A percentile compares a stretch with the other conserved stretches of the same genome.
phyloP scores from a whole-genome alignment of 1,139 yeast species.

The Meyerozyma smithsonii region DNA sequence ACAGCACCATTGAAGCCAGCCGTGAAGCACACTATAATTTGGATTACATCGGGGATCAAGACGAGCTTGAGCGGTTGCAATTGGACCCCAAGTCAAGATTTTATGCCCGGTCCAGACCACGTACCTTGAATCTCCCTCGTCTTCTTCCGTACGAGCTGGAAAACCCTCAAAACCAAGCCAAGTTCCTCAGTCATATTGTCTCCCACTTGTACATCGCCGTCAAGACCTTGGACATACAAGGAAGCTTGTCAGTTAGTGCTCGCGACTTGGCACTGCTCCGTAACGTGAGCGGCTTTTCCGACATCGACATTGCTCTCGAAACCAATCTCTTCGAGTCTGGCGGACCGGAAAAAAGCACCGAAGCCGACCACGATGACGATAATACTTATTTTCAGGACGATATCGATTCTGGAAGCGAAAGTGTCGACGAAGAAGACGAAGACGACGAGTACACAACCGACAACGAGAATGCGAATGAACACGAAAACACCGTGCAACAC shows the following conservation, averaged over 20 bases:
- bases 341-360: conserved; percentile 8
- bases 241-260: conserved; percentile 64
- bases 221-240: conserved; percentile 70
- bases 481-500: conserved; percentile 36
- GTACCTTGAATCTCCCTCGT: conserved; percentile 57
- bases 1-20: conserved; percentile 27
- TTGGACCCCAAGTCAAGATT: conserved; percentile 52
- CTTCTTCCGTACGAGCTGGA: conserved; percentile 77
- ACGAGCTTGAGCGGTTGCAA: conserved; percentile 33
- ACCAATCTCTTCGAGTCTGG: conserved; percentile 42
- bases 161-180: conserved; percentile 62
- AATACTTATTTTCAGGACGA: conserved; percentile 19
- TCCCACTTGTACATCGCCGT: conserved; percentile 77
- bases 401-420: conserved; percentile 31
- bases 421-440: conserved; percentile 39
- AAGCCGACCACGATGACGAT: conserved; percentile 9
- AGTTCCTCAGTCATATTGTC: conserved; percentile 73
- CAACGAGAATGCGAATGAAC: conserved; percentile 38
- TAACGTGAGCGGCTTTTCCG: conserved; percentile 27
- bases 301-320: conserved; percentile 51
- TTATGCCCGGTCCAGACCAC: conserved; percentile 46
- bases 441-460: conserved; percentile 35
- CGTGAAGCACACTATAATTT: conserved; percentile 49
- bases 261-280: conserved; percentile 48
- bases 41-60: conserved; percentile 53